Base-by-base conservation (phyloP, 1,284 basidiomycete species). In the Ceratobasidium sp. region DNA sequence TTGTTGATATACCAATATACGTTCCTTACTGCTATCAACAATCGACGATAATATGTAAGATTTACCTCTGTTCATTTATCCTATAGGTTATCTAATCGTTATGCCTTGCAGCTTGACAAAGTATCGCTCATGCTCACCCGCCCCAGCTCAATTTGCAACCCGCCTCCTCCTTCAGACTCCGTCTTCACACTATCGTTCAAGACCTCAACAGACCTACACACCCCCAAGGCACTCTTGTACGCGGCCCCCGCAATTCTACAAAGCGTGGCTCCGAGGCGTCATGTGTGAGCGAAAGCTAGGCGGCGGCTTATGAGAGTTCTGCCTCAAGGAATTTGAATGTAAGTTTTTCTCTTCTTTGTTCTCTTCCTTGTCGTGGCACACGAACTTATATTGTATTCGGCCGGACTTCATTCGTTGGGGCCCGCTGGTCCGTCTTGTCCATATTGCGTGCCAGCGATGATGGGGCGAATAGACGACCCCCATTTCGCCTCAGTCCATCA, bases 201-300 rank as follows among this genome's bases (percentile, higher is more conserved):
- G 15, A 92, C 90, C 41, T 84, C 87, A 47, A 92, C 88, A 6
- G 78, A 87, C 60, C 85, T 93, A 81, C 89, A 91, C 63, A 92
- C 93, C 66, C 89, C 93, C 67, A 85, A 87, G 29, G 91, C 92
- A 29, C 92, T 92, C 27, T 85, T 93, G 33, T 87, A 90, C 77
- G 87, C 88, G 47, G 93, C 92, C 7, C 92, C 92, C 17, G 92
- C 91, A 72, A 92, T 93, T 74, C 84, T 93, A 22, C 89, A 91
- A 79, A 90, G 88, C 92, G 24, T 93, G 92, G 92, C 92, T 92
- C 22, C 86, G 91, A n/a, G 92, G 92, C 24, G 90, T 93, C 15
- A 87, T 90, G 9, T 88, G 88, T 0, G 92, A 93, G 81, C 91
- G 90, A 84, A 93, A 91, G 80, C 84, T 92, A 0, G 89, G 88